Percentiles rank a stretch among this genome's conserved stretches.
phyloP scores from a whole-genome alignment of 352 stramenopile genomes.

The Pythium aquatile region DNA sequence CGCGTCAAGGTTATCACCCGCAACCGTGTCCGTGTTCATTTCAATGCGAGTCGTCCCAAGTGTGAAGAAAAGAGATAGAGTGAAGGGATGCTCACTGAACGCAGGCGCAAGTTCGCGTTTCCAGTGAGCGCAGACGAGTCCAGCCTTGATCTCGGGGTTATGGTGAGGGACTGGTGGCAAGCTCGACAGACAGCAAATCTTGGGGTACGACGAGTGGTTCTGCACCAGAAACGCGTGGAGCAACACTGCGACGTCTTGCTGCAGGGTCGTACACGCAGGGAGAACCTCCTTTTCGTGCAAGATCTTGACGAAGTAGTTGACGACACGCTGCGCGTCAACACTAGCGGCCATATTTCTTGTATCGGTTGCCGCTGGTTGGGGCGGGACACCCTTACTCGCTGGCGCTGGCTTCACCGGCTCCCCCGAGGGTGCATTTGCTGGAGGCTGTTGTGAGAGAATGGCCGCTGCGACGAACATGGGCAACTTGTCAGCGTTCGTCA shows the following conservation, averaged over 20 bases:
- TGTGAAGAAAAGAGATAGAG: slow-evolving; percentile 57
- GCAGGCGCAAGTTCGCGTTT: slow-evolving; percentile 54
- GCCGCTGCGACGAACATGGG: slow-evolving; percentile 34
- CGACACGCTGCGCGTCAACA: slow-evolving; percentile 29
- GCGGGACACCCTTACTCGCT: not conserved
- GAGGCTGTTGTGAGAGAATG: slow-evolving; percentile 25
- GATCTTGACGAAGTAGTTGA: slow-evolving; percentile 66
- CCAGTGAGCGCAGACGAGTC: slow-evolving; percentile 60
- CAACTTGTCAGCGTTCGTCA: slow-evolving; percentile 46
- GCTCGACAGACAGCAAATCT: slow-evolving; percentile 44
- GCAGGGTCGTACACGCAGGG: slow-evolving; percentile 26
- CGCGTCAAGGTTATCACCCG: slow-evolving; percentile 17
- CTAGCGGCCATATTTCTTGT: not conserved
- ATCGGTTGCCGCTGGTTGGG: slow-evolving; percentile 1
- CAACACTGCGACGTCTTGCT: slow-evolving; percentile 37
- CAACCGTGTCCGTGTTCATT: not conserved
- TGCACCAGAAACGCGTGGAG: slow-evolving; percentile 63
- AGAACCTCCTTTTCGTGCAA: slow-evolving; percentile 49
- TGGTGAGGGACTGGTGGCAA: slow-evolving; percentile 40
- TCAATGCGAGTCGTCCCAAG: slow-evolving; percentile 37
- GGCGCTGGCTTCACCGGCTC: slow-evolving; percentile 12
- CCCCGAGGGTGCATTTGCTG: not conserved
- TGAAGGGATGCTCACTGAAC: slow-evolving; percentile 13
- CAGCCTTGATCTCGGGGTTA: slow-evolving; percentile 61
- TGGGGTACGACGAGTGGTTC: slow-evolving; percentile 57